phyloP scores from a whole-genome alignment of 371 early-diverging fungal genomes.

The Zancudomyces culisetae region DNA sequence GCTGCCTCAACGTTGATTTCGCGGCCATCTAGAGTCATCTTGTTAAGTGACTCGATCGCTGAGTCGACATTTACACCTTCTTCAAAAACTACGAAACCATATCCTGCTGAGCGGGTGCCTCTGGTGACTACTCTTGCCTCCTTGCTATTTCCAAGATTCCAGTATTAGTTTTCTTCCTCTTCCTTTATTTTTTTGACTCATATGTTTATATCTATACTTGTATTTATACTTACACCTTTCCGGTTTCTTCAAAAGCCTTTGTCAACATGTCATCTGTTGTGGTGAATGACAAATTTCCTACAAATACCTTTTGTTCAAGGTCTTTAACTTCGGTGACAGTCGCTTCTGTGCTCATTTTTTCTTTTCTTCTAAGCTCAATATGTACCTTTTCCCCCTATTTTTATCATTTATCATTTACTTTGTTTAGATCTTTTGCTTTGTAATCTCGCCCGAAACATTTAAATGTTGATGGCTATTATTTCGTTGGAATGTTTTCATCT shows the following conservation, averaged over 20 bases:
- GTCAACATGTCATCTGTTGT: conserved; percentile 52
- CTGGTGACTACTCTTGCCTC: conserved; percentile 57
- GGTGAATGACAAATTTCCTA: conserved; percentile 80
- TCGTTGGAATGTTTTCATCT: too few relatives aligned
- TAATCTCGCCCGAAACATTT: too few relatives aligned
- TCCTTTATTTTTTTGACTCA: neutral
- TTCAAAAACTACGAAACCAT: conserved; percentile 78
- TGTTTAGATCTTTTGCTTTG: too few relatives aligned
- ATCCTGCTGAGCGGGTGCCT: conserved; percentile 59
- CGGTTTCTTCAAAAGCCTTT: conserved; percentile 49
- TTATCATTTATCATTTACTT: too few relatives aligned
- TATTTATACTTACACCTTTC: conserved; percentile 27
- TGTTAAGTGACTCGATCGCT: conserved; percentile 49
- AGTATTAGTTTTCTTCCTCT: neutral
- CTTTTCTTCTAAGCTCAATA: neutral
- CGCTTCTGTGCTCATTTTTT: neutral
- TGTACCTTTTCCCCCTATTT: too few relatives aligned
- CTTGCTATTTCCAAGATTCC: conserved; percentile 17
- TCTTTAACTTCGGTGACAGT: conserved; percentile 21
- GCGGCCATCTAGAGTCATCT: conserved; percentile 55
- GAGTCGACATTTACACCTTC: conserved; percentile 46
- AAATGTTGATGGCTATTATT: too few relatives aligned
- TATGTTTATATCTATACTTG: neutral
- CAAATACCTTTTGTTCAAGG: conserved; percentile 42
- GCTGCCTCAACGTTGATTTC: conserved; percentile 76